Percentiles rank a stretch among this genome's conserved stretches.
Conservation (phyloP, 495 filamentous ascomycete species). For the Aspergillus wentii region DNA sequence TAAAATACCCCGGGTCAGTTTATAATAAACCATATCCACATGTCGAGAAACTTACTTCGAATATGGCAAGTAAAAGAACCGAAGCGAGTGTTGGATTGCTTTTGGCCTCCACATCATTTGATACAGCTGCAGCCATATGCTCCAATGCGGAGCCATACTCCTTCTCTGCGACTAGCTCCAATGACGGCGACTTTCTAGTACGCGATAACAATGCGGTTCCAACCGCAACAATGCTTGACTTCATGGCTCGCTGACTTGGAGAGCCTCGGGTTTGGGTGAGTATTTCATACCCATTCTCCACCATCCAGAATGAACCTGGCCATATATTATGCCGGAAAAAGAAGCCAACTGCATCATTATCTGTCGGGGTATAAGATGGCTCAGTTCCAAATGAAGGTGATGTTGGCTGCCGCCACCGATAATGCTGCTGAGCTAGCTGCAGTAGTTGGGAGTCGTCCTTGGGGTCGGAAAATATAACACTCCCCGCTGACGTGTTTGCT, state of each 20-base stretch:
- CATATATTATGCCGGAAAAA: slow-evolving; percentile 39
- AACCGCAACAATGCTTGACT: slow-evolving; percentile 42
- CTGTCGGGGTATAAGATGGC: slow-evolving; percentile 16
- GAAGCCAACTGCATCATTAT: slow-evolving; percentile 37
- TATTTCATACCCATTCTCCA: slow-evolving; percentile 21
- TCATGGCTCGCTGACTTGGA: slow-evolving; percentile 30
- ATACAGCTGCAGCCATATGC: slow-evolving; percentile 49
- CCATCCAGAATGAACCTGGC: slow-evolving; percentile 29
- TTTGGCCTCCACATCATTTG: slow-evolving; percentile 47
- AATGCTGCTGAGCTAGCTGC: slow-evolving; percentile 1
- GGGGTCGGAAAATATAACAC: neutral
- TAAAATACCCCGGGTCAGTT: slow-evolving; percentile 16
- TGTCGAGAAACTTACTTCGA: slow-evolving; percentile 32
- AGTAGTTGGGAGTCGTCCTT: slow-evolving; percentile 3
- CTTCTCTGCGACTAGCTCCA: slow-evolving; percentile 34
- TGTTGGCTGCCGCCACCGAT: no score
- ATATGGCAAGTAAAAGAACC: slow-evolving; percentile 52
- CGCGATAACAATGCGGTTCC: slow-evolving; percentile 48
- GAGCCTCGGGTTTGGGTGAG: slow-evolving; percentile 12
- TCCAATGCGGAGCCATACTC: slow-evolving; percentile 46
- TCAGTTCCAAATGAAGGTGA: slow-evolving; percentile 5
- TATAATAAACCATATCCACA: neutral
- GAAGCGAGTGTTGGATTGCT: slow-evolving; percentile 59
- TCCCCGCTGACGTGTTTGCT: neutral
- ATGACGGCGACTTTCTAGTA: slow-evolving; percentile 23